These are phyloP conservation scores for Globisporangium nunn DNA, from an alignment of 352 stramenopile genomes.

Conservation along the genomic window DNA sequence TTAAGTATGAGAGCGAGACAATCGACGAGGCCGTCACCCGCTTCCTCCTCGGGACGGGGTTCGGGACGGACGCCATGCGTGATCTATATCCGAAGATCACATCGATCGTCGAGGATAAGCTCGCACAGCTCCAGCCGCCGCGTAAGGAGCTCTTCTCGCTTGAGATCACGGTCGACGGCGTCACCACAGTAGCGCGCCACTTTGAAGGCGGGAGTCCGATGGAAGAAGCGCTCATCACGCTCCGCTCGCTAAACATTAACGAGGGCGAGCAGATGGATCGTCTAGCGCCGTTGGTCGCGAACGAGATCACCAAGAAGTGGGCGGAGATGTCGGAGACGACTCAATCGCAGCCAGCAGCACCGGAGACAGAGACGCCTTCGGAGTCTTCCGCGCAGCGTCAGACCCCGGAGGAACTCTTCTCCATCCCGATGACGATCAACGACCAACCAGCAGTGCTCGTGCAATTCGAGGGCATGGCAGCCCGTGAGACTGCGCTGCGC, in stretches of 20 bases:
- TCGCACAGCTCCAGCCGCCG: conserved; percentile 43
- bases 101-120: conserved; percentile 43
- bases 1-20: conserved; percentile 57
- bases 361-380: conserved; percentile 5
- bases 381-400: conserved; percentile 6
- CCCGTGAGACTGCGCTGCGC: conserved; percentile 43
- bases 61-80: conserved; percentile 57
- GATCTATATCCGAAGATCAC: conserved; percentile 59
- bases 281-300: conserved; percentile 48
- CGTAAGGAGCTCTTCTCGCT: conserved; percentile 60
- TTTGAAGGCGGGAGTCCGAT: conserved; percentile 56
- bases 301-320: conserved; percentile 45
- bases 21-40: conserved; percentile 49
- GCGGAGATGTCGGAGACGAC: not conserved
- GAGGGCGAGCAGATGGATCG: conserved; percentile 46
- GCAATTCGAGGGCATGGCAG: conserved; percentile 55
- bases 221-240: conserved; percentile 48
- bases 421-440: conserved; percentile 54
- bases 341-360: not conserved
- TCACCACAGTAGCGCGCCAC: conserved; percentile 42
- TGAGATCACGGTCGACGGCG: conserved; percentile 40
- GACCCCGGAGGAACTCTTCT: conserved; percentile 44
- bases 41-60: conserved; percentile 54
- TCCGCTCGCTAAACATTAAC: conserved; percentile 33
- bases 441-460: conserved; percentile 39